Evolutionary conservation across 192 early-diverging fungal genomes (phyloP), one percentile per base, ranked within the genome.

Genomic region (Obelidium mucronatum): DNA sequence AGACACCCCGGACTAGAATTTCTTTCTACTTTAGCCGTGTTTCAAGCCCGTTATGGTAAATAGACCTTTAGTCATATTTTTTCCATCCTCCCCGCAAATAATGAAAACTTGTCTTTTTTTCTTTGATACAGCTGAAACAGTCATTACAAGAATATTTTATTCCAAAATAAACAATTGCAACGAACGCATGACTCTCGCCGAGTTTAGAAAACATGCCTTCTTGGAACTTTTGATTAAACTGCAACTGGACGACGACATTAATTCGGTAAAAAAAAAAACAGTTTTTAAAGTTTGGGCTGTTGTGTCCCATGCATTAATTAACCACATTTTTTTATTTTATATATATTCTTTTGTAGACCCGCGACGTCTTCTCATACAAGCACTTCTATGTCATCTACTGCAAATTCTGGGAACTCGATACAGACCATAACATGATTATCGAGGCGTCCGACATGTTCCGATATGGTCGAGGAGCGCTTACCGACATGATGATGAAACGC

Each of bases 301-400:
- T 75, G 37, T 63, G 17, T 17, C 59, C 52, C 53, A 58, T 68
- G 67, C 42, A 22, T 33, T 31, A 74, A 80, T 79, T 69, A 78
- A 67, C n/a, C 74, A 68, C 30, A 76, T 90, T 56, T 82, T 81
- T 26, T 55, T 80, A 75, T 24, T n/a, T 30, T 42, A 19, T 24
- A 19, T 42, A 2, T 0, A n/a, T n/a, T n/a, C 26, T 36, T 54
- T 24, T 35, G 4, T 80, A 92, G 83, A 90, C 87, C 5, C 92
- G 93, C 24, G 92, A 94, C 80, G 87, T 92, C 48, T 97, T 98
- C 74, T 97, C 95, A 4, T 98, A 98, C 84, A 95, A 96, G 80
- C 97, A 98, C 77, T 98, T 97, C 76, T 98, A 98, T 78, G 97
- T 98, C 28, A 88, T 98, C 1, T 98, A 97, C 78, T 97, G 95